A percentile compares a stretch with the other conserved stretches of the same genome.
phyloP scores from a whole-genome alignment of 2,329 filamentous ascomycete genomes.

The Pezicula radicicola region DNA sequence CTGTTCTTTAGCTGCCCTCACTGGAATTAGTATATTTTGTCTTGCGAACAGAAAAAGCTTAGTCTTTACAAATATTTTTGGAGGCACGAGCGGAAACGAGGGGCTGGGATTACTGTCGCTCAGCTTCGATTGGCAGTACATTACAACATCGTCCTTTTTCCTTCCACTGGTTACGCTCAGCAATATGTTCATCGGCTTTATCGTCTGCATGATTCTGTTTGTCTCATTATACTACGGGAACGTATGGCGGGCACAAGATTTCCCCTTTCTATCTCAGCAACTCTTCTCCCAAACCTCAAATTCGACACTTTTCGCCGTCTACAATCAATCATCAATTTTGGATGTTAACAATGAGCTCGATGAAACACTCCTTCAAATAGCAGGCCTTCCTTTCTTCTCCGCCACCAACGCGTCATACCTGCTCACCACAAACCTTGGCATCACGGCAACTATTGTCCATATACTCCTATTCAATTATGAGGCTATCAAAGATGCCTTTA shows the following conservation, averaged over 20 bases:
- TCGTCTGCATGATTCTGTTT: conserved; percentile 30
- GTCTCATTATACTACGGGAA: conserved; percentile 40
- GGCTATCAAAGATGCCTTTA: conserved; percentile 35
- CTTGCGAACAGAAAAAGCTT: conserved; percentile 38
- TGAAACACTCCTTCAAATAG: conserved; percentile 25
- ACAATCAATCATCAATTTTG: conserved; percentile 41
- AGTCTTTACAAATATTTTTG: conserved; percentile 46
- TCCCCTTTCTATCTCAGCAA: conserved; percentile 40
- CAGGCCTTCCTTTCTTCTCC: conserved; percentile 40
- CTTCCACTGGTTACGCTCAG: conserved; percentile 30
- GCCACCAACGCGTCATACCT: conserved; percentile 36
- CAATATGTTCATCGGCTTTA: conserved; percentile 31
- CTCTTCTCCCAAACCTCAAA: conserved; percentile 37
- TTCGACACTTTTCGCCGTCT: conserved; percentile 31
- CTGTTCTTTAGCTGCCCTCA: conserved; percentile 22
- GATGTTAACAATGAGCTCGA: conserved; percentile 36
- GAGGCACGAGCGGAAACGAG: conserved; percentile 43
- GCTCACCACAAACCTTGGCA: conserved; percentile 40
- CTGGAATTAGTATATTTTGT: conserved; percentile 41
- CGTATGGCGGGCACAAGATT: conserved; percentile 35
- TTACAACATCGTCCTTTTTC: conserved; percentile 31
- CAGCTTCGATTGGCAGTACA: conserved; percentile 41
- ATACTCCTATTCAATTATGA: conserved; percentile 37
- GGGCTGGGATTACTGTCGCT: conserved; percentile 38
- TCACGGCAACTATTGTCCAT: conserved; percentile 44